phyloP scores from a whole-genome alignment of 2,329 filamentous ascomycete species.

The Cladosporium sp. region DNA sequence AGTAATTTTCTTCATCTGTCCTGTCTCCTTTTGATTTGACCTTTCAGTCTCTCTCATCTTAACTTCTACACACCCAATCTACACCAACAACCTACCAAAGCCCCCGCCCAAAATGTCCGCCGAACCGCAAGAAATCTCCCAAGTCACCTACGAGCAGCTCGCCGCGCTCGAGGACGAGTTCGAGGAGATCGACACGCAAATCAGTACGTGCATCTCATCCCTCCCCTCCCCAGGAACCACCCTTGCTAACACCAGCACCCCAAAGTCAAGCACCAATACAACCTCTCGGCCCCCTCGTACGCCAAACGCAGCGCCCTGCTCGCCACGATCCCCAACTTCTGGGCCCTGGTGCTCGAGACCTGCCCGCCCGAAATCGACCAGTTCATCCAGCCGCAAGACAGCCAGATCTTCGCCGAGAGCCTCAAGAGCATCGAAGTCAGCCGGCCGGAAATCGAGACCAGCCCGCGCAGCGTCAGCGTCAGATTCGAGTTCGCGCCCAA shows the following conservation, averaged over 20 bases:
- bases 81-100: background rate
- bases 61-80: background rate
- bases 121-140: constrained; percentile 3
- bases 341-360: constrained; percentile 88
- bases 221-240: too few relatives aligned
- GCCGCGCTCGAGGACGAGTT: constrained; percentile 76
- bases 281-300: constrained; percentile 65
- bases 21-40: background rate
- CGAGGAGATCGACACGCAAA: constrained; percentile 72
- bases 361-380: constrained; percentile 80
- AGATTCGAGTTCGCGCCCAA: constrained; percentile 75
- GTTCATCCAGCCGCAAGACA: constrained; percentile 77
- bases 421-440: constrained; percentile 66
- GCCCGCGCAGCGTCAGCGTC: constrained; percentile 74
- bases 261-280: constrained; percentile 47
- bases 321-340: constrained; percentile 76
- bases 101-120: background rate
- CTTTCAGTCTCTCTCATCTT: background rate
- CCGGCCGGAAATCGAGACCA: constrained; percentile 70
- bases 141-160: constrained; percentile 66
- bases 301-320: constrained; percentile 66
- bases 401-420: constrained; percentile 60
- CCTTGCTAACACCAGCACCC: too few relatives aligned
- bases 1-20: background rate
- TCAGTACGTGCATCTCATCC: constrained; percentile 53